Conservation (phyloP, 331 rosid genomes). For the Spiraea crenata region DNA sequence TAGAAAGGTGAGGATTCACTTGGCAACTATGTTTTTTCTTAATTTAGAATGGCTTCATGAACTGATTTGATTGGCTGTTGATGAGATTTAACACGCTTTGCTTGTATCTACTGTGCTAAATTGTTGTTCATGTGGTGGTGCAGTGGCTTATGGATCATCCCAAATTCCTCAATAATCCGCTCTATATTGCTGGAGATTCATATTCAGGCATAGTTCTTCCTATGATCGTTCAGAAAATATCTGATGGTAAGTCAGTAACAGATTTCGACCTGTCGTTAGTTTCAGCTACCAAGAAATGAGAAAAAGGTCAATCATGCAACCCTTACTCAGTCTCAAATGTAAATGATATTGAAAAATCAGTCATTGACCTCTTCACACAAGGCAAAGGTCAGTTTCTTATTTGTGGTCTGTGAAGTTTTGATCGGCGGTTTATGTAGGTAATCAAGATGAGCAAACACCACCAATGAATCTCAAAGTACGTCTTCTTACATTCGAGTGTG, state of each 20-base stretch:
- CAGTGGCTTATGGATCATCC: conserved; percentile 34
- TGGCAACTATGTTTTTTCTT: no score
- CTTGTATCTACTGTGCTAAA: neutral
- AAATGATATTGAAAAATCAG: neutral
- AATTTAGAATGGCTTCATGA: no score
- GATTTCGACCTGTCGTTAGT: neutral
- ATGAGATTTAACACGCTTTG: neutral
- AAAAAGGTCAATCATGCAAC: neutral
- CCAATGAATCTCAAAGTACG: conserved; percentile 14
- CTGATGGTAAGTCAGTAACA: conserved; percentile 10
- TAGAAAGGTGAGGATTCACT: conserved; percentile 19
- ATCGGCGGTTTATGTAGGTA: neutral
- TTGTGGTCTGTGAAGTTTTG: neutral
- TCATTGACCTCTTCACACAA: no score
- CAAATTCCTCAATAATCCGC: conserved; percentile 12
- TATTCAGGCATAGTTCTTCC: conserved; percentile 20
- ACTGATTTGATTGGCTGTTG: no score
- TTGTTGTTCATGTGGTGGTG: neutral
- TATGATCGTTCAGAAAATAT: conserved; percentile 12
- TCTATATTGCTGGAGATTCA: conserved; percentile 30
- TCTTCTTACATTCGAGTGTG: neutral
- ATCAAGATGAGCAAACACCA: conserved; percentile 7
- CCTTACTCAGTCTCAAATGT: neutral
- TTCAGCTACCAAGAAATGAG: neutral
- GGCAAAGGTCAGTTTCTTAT: no score